Evolutionary conservation across 495 filamentous ascomycete genomes (phyloP), one percentile per base, ranked within the genome.

Genomic region (Aspergillus saccharolyticus): DNA sequence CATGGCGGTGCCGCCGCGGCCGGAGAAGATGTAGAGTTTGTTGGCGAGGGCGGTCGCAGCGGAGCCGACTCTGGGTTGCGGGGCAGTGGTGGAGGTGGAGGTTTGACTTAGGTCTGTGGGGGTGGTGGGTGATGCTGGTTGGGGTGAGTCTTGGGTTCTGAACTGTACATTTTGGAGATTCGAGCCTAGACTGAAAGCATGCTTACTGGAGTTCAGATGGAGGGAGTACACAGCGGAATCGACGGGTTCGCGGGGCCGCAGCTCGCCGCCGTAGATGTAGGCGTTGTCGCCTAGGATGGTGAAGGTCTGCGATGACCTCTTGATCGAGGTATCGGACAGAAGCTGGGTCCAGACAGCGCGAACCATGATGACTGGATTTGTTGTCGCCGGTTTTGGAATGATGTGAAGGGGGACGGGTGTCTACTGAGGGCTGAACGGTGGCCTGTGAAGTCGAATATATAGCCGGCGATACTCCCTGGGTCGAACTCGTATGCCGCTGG

Each of bases 211-310:
- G 15, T 44, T 39, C 9, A 91, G 67, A 0, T 78, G 80, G 46
- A 94, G 64, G 33, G 83, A 71, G 64, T 92, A 84, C 65, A 92
- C 81, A 59, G 82, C 79, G 63, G 89, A 89, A 66, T 89, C 86
- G 28, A 83, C 73, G 12, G 84, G 83, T 64, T 64, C 72, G 54
- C 62, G 77, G 45, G 63, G 78, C 57, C 59, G 63, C 55, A 69
- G 62, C 62, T 72, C 77, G 50, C 74, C 66, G 7, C 80, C 75
- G 49, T 70, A 78, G n/a, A 75, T 57, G 18, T 75, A 91, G 16
- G 84, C 81, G 45, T 80, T 78, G n/a, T 82, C 78, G 54, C 78
- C 79, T 28, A 92, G 66, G 50, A 91, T 72, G 16, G 87, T 83
- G 49, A 90, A 65, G 5, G 84, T 80, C 62, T 93, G 89, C 0